Conservation (phyloP, 2,329 filamentous ascomycete species). For the Hypoxylon sp. region DNA sequence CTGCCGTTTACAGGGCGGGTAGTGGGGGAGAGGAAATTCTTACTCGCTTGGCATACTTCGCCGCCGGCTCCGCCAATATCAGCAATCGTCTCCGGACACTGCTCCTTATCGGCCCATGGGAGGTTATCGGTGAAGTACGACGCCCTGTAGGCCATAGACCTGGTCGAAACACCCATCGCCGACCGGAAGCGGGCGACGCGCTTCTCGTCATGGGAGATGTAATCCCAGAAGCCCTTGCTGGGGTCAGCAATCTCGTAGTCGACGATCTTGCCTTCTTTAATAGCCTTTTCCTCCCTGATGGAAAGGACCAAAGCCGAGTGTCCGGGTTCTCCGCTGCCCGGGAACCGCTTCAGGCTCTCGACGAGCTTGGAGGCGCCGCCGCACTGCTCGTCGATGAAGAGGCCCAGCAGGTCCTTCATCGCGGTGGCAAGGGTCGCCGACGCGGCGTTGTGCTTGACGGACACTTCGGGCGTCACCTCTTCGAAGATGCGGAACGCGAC, state of each 20-base stretch:
- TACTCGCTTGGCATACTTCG: conserved; percentile 40
- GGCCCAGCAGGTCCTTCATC: conserved; percentile 36
- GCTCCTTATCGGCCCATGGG: conserved; percentile 40
- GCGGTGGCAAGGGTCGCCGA: conserved; percentile 37
- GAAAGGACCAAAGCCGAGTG: conserved; percentile 43
- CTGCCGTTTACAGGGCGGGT: not conserved
- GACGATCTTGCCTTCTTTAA: conserved; percentile 19
- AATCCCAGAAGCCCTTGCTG: conserved; percentile 43
- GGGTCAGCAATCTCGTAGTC: conserved; percentile 34
- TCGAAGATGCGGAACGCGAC: conserved; percentile 46
- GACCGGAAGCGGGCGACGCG: conserved; percentile 44
- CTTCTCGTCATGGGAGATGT: conserved; percentile 42
- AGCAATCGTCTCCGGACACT: conserved; percentile 42
- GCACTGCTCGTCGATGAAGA: conserved; percentile 41
- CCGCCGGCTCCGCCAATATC: conserved; percentile 47
- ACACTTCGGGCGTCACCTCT: conserved; percentile 39
- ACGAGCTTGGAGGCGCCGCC: conserved; percentile 33
- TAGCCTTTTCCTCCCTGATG: conserved; percentile 23
- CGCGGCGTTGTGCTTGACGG: conserved; percentile 44
- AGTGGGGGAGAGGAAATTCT: not conserved
- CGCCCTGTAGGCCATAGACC: conserved; percentile 35
- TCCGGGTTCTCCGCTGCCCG: conserved; percentile 45
- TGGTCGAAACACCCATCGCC: conserved; percentile 43
- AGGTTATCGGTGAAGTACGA: conserved; percentile 44
- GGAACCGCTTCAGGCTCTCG: conserved; percentile 42